A percentile compares a stretch with the other conserved stretches of the same genome.
phyloP scores from a whole-genome alignment of 257 asterid species.

The Parsonsia alboflavescens region DNA sequence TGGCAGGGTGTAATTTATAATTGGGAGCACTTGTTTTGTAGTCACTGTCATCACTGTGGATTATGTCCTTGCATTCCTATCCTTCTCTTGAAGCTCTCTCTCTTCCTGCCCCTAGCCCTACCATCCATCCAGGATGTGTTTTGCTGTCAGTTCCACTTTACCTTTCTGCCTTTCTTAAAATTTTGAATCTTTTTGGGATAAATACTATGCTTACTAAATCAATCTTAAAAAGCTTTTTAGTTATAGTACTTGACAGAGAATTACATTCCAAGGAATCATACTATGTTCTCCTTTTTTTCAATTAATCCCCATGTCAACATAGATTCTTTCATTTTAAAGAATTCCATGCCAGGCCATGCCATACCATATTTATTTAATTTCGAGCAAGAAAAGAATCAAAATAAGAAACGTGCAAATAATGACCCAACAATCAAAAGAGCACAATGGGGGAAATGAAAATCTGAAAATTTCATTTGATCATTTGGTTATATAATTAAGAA shows the following conservation, averaged over 20 bases:
- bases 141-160: slow-evolving; percentile 4
- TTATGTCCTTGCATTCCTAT: background rate
- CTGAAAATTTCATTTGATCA: background rate
- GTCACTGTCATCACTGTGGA: background rate
- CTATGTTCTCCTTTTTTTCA: too few relatives aligned
- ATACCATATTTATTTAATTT: too few relatives aligned
- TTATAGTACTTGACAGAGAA: background rate
- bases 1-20: background rate
- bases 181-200: background rate
- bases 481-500: background rate
- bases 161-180: background rate
- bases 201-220: slow-evolving; percentile 1
- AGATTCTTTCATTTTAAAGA: background rate
- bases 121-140: background rate
- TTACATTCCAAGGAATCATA: background rate
- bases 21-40: background rate
- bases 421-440: too few relatives aligned
- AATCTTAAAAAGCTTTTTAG: background rate
- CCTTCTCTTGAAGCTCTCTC: background rate
- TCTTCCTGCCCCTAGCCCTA: slow-evolving; percentile 3
- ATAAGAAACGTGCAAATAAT: too few relatives aligned
- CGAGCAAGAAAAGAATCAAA: too few relatives aligned
- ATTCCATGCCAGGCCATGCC: background rate
- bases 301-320: background rate
- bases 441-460: too few relatives aligned